A percentile compares a stretch with the other conserved stretches of the same genome.
phyloP scores from a whole-genome alignment of 73 alveolate genomes.

The Tetrahymena malaccensis region DNA sequence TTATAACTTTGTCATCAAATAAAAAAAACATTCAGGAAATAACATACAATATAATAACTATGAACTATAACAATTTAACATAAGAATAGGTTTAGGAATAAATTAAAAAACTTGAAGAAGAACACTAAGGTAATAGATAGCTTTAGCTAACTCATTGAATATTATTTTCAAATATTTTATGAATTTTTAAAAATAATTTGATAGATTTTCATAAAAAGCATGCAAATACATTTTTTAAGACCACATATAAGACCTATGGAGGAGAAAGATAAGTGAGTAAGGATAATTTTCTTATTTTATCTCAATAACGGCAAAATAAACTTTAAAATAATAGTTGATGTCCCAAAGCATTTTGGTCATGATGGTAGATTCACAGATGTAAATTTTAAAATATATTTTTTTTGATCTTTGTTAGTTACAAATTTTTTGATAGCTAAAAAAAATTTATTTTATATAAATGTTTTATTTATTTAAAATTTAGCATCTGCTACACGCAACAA shows the following conservation, averaged over 20 bases:
- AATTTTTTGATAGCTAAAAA: not conserved
- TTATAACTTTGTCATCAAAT: not conserved
- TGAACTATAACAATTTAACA: not conserved
- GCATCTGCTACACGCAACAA: conserved; percentile 74
- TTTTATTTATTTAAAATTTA: not conserved
- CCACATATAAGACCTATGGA: conserved; percentile 24
- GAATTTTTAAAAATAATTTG: not conserved
- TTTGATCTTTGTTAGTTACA: not conserved
- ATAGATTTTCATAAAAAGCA: conserved; percentile 31
- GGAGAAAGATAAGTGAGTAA: not conserved
- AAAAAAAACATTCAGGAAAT: not conserved
- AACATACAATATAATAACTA: not conserved
- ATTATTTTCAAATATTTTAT: not conserved
- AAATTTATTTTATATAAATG: not conserved
- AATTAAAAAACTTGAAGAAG: not conserved
- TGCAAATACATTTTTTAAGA: conserved; percentile 26
- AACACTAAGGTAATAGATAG: not conserved
- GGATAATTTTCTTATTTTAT: not conserved
- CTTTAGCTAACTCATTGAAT: not conserved
- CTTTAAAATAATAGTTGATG: not conserved
- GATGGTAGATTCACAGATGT: conserved; percentile 45
- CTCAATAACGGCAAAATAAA: not conserved
- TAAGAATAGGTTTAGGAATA: not conserved
- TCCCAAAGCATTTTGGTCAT: conserved; percentile 17
- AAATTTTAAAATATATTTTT: not conserved